A percentile compares a stretch with the other conserved stretches of the same genome.
These are phyloP conservation scores for Rhipidocladum racemiflorum DNA, from an alignment of 176 grass and related monocot species.

Conservation along the genomic window DNA sequence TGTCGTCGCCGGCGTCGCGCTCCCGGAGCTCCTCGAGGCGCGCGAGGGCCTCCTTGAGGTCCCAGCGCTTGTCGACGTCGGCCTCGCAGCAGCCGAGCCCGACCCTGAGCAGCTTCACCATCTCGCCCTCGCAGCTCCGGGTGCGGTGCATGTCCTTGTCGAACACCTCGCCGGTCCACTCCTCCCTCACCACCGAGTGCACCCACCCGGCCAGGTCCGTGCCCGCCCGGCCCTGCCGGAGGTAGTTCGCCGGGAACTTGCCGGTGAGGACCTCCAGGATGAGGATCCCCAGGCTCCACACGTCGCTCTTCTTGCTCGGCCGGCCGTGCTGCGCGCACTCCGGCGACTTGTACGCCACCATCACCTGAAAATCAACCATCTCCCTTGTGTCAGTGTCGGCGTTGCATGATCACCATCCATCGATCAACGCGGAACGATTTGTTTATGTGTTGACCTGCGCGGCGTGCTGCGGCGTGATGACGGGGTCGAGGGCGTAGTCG, in stretches of 20 bases:
- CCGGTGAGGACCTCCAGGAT: slow-evolving; percentile 79
- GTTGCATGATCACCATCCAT: not conserved
- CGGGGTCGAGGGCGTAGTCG: slow-evolving; percentile 76
- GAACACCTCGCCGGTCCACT: slow-evolving; percentile 79
- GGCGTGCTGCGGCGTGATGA: slow-evolving; percentile 53
- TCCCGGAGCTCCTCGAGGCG: slow-evolving; percentile 74
- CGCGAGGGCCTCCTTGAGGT: slow-evolving; percentile 41
- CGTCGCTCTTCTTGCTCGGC: slow-evolving; percentile 71
- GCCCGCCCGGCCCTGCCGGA: slow-evolving; percentile 42
- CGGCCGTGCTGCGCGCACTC: slow-evolving; percentile 51
- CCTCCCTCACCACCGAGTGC: slow-evolving; percentile 69
- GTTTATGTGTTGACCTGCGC: slow-evolving; percentile 21
- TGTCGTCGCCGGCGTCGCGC: slow-evolving; percentile 31
- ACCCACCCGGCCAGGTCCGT: slow-evolving; percentile 78
- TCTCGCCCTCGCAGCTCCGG: slow-evolving; percentile 61
- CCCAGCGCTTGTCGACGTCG: slow-evolving; percentile 53
- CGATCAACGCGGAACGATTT: not conserved
- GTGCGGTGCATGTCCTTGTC: slow-evolving; percentile 54
- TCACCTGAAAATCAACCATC: slow-evolving; percentile 13
- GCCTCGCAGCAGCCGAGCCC: slow-evolving; percentile 79
- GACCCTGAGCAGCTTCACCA: slow-evolving; percentile 82
- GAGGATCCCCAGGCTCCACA: slow-evolving; percentile 89
- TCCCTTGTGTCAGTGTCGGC: not conserved
- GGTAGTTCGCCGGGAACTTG: slow-evolving; percentile 71
- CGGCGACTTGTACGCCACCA: slow-evolving; percentile 91